phyloP scores from a whole-genome alignment of 768 basidiomycete genomes.

The Collybia nuda region DNA sequence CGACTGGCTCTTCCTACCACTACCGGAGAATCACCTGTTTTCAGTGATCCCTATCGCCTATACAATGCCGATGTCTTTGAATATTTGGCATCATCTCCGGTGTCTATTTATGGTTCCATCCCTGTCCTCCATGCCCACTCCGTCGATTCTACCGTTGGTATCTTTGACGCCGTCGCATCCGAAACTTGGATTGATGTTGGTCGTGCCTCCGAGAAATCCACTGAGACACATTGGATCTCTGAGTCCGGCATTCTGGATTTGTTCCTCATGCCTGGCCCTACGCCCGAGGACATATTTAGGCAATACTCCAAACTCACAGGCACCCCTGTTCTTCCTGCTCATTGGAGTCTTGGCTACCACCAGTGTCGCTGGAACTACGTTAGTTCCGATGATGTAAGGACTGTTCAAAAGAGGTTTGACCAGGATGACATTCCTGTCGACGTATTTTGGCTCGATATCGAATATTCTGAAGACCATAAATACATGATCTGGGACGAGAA shows the following conservation, averaged over 20 bases:
- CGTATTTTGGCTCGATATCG: conserved; percentile 97
- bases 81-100: conserved; percentile 78
- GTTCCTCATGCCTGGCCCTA: conserved; percentile 91
- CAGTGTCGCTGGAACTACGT: conserved; percentile 99
- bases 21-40: conserved; percentile 71
- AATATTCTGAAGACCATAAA: conserved; percentile 90
- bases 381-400: conserved; percentile 82
- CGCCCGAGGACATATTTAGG: conserved; percentile 75
- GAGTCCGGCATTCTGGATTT: conserved; percentile 96
- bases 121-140: conserved; percentile 95
- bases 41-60: conserved; percentile 90
- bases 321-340: conserved; percentile 81
- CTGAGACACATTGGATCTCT: conserved; percentile 94
- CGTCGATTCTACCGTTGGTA: conserved; percentile 79
- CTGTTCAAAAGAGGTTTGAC: conserved; percentile 86
- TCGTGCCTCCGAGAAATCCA: conserved; percentile 64
- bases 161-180: conserved; percentile 85
- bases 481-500: conserved; percentile 97
- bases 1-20: conserved; percentile 88
- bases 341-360: conserved; percentile 93
- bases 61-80: conserved; percentile 97
- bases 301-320: conserved; percentile 90
- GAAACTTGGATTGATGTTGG: conserved; percentile 95
- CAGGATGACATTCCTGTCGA: conserved; percentile 95
- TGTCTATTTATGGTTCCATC: conserved; percentile 88